Percentiles rank a stretch among this genome's conserved stretches.
Evolutionary conservation across 768 basidiomycete species (phyloP).

Genomic region (Leucocoprinus sp.): DNA sequence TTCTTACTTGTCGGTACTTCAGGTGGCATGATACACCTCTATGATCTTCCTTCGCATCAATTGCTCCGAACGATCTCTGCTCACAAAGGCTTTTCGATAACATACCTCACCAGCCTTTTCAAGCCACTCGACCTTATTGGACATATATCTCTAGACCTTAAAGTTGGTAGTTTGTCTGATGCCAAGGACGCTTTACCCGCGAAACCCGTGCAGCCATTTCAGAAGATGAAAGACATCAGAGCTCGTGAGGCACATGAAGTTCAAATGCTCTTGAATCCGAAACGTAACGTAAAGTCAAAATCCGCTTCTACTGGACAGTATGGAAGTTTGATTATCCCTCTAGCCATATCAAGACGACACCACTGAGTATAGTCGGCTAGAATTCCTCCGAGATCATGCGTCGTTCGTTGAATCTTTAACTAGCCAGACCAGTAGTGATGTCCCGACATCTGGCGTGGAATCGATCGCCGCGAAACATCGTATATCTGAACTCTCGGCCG

Average conservation of each 20-base stretch:
- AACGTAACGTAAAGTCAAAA: constrained; percentile 31
- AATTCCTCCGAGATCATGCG: constrained; percentile 57
- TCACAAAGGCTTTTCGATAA: constrained; percentile 61
- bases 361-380: constrained; percentile 38
- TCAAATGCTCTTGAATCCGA: constrained; percentile 46
- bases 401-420: constrained; percentile 49
- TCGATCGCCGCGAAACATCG: constrained; percentile 40
- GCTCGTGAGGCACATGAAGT: constrained; percentile 66
- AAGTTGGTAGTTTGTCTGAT: constrained; percentile 29
- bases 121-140: constrained; percentile 85
- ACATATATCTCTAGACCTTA: constrained; percentile 54
- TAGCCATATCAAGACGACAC: constrained; percentile 25
- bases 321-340: background rate
- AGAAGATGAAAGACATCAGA: constrained; percentile 62
- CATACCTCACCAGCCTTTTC: constrained; percentile 68
- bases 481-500: constrained; percentile 62
- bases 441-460: constrained; percentile 10
- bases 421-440: constrained; percentile 15
- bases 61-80: constrained; percentile 72
- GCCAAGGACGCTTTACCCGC: constrained; percentile 56
- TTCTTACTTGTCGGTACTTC: constrained; percentile 78
- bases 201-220: constrained; percentile 60
- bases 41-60: constrained; percentile 89
- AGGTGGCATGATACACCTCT: constrained; percentile 65
- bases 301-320: background rate